Conservation (phyloP, 352 stramenopile species). For the Pythium phragmitis region DNA sequence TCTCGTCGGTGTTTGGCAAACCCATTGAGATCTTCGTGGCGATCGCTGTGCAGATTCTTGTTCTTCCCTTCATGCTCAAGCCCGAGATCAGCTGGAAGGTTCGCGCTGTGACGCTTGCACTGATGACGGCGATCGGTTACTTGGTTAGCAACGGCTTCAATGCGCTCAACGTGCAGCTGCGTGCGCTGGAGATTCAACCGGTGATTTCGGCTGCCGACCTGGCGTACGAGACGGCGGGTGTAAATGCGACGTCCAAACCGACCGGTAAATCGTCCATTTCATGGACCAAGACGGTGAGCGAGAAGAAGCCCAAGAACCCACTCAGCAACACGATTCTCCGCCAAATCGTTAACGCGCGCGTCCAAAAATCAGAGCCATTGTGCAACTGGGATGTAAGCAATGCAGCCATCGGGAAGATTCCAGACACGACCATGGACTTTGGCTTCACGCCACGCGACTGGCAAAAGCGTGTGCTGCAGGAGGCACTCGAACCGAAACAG, state of each 20-base stretch:
- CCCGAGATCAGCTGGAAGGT: not conserved
- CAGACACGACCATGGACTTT: conserved; percentile 1
- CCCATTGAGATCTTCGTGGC: conserved; percentile 1
- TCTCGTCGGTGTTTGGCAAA: not conserved
- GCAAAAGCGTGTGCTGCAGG: conserved; percentile 3
- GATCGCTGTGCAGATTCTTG: not conserved
- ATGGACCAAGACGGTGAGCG: conserved; percentile 2
- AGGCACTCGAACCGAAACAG: not conserved
- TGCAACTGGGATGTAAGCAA: conserved; percentile 3
- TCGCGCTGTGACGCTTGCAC: not conserved
- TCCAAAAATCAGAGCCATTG: not conserved
- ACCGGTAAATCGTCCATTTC: not conserved
- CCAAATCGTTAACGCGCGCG: conserved; percentile 1
- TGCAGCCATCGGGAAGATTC: not conserved
- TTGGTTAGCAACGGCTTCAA: conserved; percentile 30
- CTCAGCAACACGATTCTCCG: conserved; percentile 21
- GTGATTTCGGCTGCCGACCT: not conserved
- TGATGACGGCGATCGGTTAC: conserved; percentile 4
- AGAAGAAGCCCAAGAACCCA: conserved; percentile 5
- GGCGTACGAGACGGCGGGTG: not conserved
- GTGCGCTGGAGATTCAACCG: not conserved
- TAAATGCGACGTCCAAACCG: not conserved
- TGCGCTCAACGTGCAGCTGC: conserved; percentile 18
- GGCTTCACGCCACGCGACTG: conserved; percentile 17
- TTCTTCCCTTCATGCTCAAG: conserved; percentile 2